A percentile compares a stretch with the other conserved stretches of the same genome.
Evolutionary conservation across 805 yeast genomes (phyloP).

Genomic region (Wickerhamomyces alni): DNA sequence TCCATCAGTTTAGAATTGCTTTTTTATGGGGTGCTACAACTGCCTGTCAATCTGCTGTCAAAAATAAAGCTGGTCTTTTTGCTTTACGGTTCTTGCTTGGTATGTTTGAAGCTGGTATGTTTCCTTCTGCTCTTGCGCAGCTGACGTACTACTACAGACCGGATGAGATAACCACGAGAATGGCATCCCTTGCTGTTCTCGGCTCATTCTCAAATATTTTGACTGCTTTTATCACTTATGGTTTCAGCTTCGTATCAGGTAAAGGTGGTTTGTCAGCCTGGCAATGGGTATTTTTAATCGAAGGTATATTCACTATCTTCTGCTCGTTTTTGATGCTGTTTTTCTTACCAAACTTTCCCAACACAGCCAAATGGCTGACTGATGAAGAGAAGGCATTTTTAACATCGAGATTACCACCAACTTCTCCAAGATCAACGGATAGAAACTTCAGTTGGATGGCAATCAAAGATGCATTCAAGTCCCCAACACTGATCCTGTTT

Average conservation of each 20-base stretch:
- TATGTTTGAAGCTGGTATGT: slow-evolving; percentile 35
- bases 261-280: slow-evolving; percentile 35
- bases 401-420: slow-evolving; percentile 38
- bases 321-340: slow-evolving; percentile 38
- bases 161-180: slow-evolving; percentile 31
- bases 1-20: slow-evolving; percentile 9
- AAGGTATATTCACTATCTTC: slow-evolving; percentile 42
- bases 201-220: no score
- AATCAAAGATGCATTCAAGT: slow-evolving; percentile 36
- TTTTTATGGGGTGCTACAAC: slow-evolving; percentile 13
- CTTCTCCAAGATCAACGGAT: slow-evolving; percentile 48
- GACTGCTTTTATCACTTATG: no score
- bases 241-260: no score
- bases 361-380: slow-evolving; percentile 31
- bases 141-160: slow-evolving; percentile 34
- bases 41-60: slow-evolving; percentile 15
- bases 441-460: slow-evolving; percentile 38
- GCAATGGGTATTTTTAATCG: slow-evolving; percentile 48
- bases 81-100: slow-evolving; percentile 33
- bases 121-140: slow-evolving; percentile 34
- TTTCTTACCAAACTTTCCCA: slow-evolving; percentile 42
- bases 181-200: slow-evolving; percentile 32
- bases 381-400: slow-evolving; percentile 38
- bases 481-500: slow-evolving; percentile 35
- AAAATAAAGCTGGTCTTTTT: slow-evolving; percentile 9